Percentiles rank a stretch among this genome's conserved stretches.
Evolutionary conservation across 768 basidiomycete species (phyloP).

Genomic region (Calocybe gangraenosa): DNA sequence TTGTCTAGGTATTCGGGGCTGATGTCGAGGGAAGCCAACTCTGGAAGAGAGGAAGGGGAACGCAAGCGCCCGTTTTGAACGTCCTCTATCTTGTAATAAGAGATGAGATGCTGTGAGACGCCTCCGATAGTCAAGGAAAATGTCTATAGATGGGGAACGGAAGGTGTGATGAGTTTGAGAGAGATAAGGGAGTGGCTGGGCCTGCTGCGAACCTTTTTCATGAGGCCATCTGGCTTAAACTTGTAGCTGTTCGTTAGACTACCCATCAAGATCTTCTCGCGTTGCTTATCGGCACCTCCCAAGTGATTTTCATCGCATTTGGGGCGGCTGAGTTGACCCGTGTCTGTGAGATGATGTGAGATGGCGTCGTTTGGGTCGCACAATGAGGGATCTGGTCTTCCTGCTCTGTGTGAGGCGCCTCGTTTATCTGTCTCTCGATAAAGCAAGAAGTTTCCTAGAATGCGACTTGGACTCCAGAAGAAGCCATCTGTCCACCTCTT

Average conservation of each 20-base stretch:
- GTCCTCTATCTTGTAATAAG: conserved; percentile 92
- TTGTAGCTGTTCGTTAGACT: conserved; percentile 91
- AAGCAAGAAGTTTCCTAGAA: conserved; percentile 91
- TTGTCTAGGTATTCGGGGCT: conserved; percentile 85
- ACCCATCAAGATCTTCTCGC: conserved; percentile 82
- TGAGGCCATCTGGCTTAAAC: conserved; percentile 89
- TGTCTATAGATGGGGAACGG: too few relatives aligned
- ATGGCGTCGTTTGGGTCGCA: conserved; percentile 31
- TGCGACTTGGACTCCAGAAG: conserved; percentile 91
- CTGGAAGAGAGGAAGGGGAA: conserved; percentile 82
- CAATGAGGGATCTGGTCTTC: conserved; percentile 32
- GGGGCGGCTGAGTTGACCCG: conserved; percentile 57
- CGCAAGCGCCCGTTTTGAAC: conserved; percentile 86
- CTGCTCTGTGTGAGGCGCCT: conserved; percentile 57
- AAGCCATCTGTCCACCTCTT: conserved; percentile 98
- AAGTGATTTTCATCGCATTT: conserved; percentile 43
- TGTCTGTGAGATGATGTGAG: conserved; percentile 22
- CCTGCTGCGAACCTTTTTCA: conserved; percentile 82
- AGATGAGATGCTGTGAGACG: conserved; percentile 88
- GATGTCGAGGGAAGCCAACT: conserved; percentile 83
- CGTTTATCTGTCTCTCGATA: conserved; percentile 93
- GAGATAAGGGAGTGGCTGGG: background rate
- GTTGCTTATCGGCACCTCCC: conserved; percentile 59
- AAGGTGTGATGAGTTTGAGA: conserved; percentile 8
- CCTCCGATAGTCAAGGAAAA: conserved; percentile 86